A percentile compares a stretch with the other conserved stretches of the same genome.
Conservation (phyloP, 2,329 filamentous ascomycete genomes). For the Cordyceps cateniannulata region DNA sequence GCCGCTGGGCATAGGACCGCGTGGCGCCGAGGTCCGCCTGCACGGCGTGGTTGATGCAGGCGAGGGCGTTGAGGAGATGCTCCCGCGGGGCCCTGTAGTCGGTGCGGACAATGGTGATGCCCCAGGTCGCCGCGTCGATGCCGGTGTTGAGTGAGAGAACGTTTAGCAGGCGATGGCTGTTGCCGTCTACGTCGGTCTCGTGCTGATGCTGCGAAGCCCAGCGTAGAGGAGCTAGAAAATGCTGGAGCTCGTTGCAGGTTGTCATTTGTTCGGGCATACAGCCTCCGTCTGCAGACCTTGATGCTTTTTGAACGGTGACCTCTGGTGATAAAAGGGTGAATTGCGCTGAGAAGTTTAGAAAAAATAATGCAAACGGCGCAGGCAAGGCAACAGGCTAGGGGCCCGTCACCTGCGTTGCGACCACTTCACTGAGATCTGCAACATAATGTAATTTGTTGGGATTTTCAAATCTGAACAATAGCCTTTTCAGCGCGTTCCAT, state of each 20-base stretch:
- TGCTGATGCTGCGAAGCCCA: background rate
- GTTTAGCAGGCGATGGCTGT: background rate
- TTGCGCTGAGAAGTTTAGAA: too few species aligned
- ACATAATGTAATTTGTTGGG: background rate
- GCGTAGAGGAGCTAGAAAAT: too few species aligned
- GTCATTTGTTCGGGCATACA: too few species aligned
- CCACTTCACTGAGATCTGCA: background rate
- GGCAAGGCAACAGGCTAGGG: too few species aligned
- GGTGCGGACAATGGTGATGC: background rate
- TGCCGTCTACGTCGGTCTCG: background rate
- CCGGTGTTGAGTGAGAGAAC: background rate
- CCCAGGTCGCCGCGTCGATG: background rate
- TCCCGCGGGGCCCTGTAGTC: background rate
- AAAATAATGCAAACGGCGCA: too few species aligned
- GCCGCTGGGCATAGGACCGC: background rate
- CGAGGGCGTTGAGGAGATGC: background rate
- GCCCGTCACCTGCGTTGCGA: too few species aligned
- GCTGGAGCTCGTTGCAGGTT: too few species aligned
- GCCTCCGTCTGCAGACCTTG: too few species aligned
- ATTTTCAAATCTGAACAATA: background rate
- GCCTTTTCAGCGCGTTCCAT: background rate
- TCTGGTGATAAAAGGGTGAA: too few species aligned
- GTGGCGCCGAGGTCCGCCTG: background rate
- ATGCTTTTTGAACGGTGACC: too few species aligned
- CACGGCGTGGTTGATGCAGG: slow-evolving; percentile 3